Percentiles rank a stretch among this genome's conserved stretches.
phyloP scores from a whole-genome alignment of 768 basidiomycete genomes.

The Mycena indigotica region DNA sequence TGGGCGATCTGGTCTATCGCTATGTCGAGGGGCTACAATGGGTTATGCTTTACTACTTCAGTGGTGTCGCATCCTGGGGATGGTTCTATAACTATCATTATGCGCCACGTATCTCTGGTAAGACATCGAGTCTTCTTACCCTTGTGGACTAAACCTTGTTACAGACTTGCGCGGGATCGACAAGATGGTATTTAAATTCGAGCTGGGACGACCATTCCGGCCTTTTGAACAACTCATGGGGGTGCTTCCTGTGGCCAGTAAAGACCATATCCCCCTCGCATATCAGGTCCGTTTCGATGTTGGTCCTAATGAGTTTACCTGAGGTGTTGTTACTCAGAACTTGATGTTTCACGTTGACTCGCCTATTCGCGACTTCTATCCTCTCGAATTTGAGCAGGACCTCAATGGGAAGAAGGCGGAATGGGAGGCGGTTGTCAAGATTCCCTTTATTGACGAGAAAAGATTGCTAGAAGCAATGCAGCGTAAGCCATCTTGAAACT shows the following conservation, averaged over 20 bases:
- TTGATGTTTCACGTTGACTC: slow-evolving; percentile 86
- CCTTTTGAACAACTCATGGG: slow-evolving; percentile 99
- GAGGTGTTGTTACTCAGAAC: slow-evolving; percentile 58
- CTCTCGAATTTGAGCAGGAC: slow-evolving; percentile 86
- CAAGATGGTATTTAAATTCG: slow-evolving; percentile 82
- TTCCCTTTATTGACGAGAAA: slow-evolving; percentile 91
- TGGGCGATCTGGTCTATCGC: slow-evolving; percentile 71
- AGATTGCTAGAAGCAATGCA: slow-evolving; percentile 83
- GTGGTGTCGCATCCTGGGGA: slow-evolving; percentile 95
- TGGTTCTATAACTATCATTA: slow-evolving; percentile 99
- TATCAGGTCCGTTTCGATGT: slow-evolving; percentile 61
- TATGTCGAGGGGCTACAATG: slow-evolving; percentile 96
- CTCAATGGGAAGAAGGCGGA: slow-evolving; percentile 98
- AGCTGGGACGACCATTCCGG: slow-evolving; percentile 84
- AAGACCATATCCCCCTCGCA: slow-evolving; percentile 82
- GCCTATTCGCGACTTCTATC: slow-evolving; percentile 93
- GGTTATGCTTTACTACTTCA: slow-evolving; percentile 99
- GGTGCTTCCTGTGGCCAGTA: slow-evolving; percentile 89
- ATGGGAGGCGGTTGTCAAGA: slow-evolving; percentile 99
- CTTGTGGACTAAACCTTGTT: slow-evolving; percentile 3
- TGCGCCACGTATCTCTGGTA: slow-evolving; percentile 94
- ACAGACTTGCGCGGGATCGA: slow-evolving; percentile 68
- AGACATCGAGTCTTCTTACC: slow-evolving; percentile 23
- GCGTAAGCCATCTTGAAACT: slow-evolving; percentile 44
- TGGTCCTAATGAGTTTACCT: background rate